Evolutionary conservation across 202 grass and related monocot species (phyloP).

Genomic region (Bolboschoenoplectus hybrid): DNA sequence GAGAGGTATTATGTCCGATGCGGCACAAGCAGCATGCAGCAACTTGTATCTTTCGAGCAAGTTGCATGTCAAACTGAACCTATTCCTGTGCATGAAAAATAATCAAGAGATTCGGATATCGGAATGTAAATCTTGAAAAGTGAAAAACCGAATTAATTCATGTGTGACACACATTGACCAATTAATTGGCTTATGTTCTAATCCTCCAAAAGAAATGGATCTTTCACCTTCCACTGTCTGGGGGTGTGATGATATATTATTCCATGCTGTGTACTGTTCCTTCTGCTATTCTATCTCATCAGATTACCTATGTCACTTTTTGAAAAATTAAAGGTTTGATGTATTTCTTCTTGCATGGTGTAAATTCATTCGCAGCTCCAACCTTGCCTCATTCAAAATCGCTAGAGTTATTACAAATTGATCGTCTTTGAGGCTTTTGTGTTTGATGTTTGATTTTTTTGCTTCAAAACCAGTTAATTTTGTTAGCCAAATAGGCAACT

Average conservation of each 20-base stretch:
- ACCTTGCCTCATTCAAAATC: constrained; percentile 12
- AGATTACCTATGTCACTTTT: constrained; percentile 17
- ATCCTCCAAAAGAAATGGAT: constrained; percentile 22
- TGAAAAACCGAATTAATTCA: constrained; percentile 25
- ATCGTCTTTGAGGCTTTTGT: not conserved
- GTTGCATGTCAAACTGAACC: constrained; percentile 25
- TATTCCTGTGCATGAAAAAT: constrained; percentile 13
- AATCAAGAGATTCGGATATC: not conserved
- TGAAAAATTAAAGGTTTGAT: not conserved
- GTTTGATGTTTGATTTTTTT: not conserved
- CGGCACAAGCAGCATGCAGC: constrained; percentile 16
- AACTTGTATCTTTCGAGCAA: constrained; percentile 28
- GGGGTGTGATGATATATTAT: not conserved
- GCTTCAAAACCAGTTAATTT: not conserved
- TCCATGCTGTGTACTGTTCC: not conserved
- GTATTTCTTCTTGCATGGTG: not conserved
- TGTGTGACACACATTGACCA: constrained; percentile 27
- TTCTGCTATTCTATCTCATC: constrained; percentile 29
- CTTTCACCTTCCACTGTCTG: constrained; percentile 28
- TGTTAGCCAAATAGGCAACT: not conserved
- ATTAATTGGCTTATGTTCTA: constrained; percentile 13
- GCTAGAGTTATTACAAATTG: not conserved
- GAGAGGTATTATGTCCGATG: not conserved
- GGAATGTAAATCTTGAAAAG: constrained; percentile 39
- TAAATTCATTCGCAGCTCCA: not conserved